Base-by-base conservation (phyloP, 2,329 filamentous ascomycete genomes). In the Trichothecium sympodiale region DNA sequence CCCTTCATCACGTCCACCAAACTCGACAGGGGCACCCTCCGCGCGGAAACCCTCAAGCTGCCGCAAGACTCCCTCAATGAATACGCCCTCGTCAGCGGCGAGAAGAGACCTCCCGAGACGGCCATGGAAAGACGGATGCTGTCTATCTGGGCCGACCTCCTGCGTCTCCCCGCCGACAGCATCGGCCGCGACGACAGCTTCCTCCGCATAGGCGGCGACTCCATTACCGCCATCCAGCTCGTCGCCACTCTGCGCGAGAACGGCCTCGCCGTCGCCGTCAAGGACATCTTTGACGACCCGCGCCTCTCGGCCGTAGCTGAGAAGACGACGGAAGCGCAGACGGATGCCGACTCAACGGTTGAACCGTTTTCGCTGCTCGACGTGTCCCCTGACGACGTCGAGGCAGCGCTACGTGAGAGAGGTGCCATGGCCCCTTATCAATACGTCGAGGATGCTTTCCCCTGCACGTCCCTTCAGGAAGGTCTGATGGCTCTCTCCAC, bases 131-230 rank as follows among this genome's bases (percentile, higher is more conserved):
- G 56, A 32, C 55, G 52, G 5, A 53, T 76, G 6, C 61, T 59
- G 10, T 46, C 52, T 6, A 52, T 69, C 10, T 77, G 71, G 70
- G 57, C 61, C 23, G 56, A 56, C 4, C 59, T 71, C 2, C 51
- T 74, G 23, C 50, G 46, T 1, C 48, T 69, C 1, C 43, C 53
- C 1, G 55, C 66, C 34, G 57, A 65, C 3, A 55, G 63, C 2
- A 70, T 77, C n/a, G 60, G 65, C 2, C 52, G 65, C 2, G 64
- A 73, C 9, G 67, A 75, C 44, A 72, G 68, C 52, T 77, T 78
- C 53, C 76, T 77, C 60, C 62, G 63, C 3, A 61, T 75, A 0
- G 73, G 74, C 1, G 74, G 74, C 16, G 72, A 77, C 51, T 77
- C 72, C 0, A 70, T 77, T 16, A 54, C 64, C 1, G 72, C 71